These are phyloP conservation scores for Catenaria anguillulae DNA, from an alignment of 371 early-diverging fungal genomes.

Conservation along the genomic window DNA sequence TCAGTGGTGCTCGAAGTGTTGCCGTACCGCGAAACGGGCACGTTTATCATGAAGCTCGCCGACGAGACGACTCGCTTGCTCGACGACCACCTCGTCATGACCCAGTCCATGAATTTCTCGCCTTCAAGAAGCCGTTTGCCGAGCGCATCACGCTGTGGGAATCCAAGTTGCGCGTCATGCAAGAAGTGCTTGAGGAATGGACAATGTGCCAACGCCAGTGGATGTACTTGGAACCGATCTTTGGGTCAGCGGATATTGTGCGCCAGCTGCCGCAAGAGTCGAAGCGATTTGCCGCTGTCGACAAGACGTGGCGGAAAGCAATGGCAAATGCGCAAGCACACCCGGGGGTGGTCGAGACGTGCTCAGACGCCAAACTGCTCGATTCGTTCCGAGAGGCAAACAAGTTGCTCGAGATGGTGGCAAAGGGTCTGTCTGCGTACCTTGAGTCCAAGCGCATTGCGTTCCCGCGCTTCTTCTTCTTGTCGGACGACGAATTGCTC, in stretches of 20 bases:
- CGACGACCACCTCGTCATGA: slow-evolving; percentile 44
- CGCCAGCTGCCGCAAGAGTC: slow-evolving; percentile 38
- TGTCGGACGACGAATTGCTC: slow-evolving; percentile 42
- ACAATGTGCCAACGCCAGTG: slow-evolving; percentile 37
- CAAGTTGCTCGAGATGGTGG: slow-evolving; percentile 38
- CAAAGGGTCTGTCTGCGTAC: slow-evolving; percentile 41
- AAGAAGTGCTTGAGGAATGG: slow-evolving; percentile 43
- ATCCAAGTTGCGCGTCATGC: slow-evolving; percentile 31
- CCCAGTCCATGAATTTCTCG: slow-evolving; percentile 39
- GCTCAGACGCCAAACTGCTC: slow-evolving; percentile 33
- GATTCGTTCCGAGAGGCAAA: slow-evolving; percentile 39
- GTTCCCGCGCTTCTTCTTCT: slow-evolving; percentile 44
- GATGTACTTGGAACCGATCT: slow-evolving; percentile 44
- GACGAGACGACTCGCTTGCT: slow-evolving; percentile 34
- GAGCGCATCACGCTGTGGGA: slow-evolving; percentile 37
- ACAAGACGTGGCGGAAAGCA: slow-evolving; percentile 37
- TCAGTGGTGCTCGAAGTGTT: slow-evolving; percentile 28
- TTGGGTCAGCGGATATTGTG: slow-evolving; percentile 37
- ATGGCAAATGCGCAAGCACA: slow-evolving; percentile 29
- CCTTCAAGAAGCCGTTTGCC: slow-evolving; percentile 43
- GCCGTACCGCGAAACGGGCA: slow-evolving; percentile 38
- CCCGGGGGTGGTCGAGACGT: slow-evolving; percentile 32
- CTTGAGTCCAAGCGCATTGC: slow-evolving; percentile 38
- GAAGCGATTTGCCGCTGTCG: slow-evolving; percentile 41
- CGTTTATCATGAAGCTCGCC: slow-evolving; percentile 33